Evolutionary conservation across 1,284 basidiomycete species (phyloP), one percentile per base, ranked within the genome.

Genomic region (Melanopsichium pennsylvanicum): DNA sequence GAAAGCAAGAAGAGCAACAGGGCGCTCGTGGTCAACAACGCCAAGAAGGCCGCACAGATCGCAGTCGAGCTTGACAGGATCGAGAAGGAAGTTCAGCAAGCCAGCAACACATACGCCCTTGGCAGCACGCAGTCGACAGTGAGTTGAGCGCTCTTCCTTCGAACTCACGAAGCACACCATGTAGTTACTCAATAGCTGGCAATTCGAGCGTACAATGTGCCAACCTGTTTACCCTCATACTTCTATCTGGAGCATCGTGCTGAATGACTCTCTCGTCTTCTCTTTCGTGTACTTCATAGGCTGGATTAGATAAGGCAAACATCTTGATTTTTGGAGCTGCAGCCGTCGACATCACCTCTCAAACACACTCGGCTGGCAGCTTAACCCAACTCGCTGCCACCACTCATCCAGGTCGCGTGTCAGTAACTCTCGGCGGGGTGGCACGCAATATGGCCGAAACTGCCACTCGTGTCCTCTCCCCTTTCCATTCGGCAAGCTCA

Each of bases 401-500:
- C 0, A 98, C 96, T 0, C 85, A 86, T 7, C 92, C 93, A 0
- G 96, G 95, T 9, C 83, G 78, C 2, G 87, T 97, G 13, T 83
- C 83, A 2, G 71, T 94, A 23, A 87, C 90, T 0, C 84, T 92
- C 0, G 96, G 96, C 2, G 96, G 96, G 12, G 96, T 99, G 3
- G 93, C 87, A 0, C 87, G 94, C 21, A 99, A 99, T 80, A 88
- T 98, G 40, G 92, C 94, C 1, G 92, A 96, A 78, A 91, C 93
- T 1, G 86, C 92, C 2, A 87, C 90, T 71, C 85, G 89, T 19
- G 78, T 89, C 8, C 80, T 88, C 8, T 88, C 49, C 1, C 33
- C 25, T 16, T 38, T n/a, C 19, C 32, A n/a, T 27, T n/a, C 27
- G 21, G 23, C 4, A 21, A 39, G 13, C 3, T 9, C 29, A 33